A percentile compares a stretch with the other conserved stretches of the same genome.
Conservation (phyloP, 352 stramenopile genomes). For the Phytophthora hybrid region DNA sequence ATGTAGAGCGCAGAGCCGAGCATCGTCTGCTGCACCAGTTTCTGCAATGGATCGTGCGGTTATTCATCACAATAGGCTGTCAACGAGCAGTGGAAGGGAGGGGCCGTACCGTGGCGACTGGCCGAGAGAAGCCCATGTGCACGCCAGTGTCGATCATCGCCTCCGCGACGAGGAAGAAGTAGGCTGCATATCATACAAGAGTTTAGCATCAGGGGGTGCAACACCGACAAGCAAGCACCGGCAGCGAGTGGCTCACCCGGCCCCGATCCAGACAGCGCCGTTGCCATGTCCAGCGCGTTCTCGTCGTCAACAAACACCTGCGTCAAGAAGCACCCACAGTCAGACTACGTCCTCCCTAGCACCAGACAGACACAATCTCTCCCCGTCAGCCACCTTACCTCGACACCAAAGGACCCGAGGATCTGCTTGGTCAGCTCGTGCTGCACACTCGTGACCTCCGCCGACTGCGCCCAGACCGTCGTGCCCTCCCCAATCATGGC, state of each 20-base stretch:
- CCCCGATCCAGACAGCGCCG: constrained; percentile 92
- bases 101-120: constrained; percentile 83
- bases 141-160: constrained; percentile 96
- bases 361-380: background rate
- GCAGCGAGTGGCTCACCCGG: constrained; percentile 56
- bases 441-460: constrained; percentile 79
- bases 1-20: constrained; percentile 94
- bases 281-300: constrained; percentile 95
- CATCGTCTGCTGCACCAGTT: constrained; percentile 95
- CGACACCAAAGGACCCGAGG: constrained; percentile 91
- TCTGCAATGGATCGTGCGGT: constrained; percentile 40
- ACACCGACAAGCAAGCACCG: background rate
- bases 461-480: constrained; percentile 93
- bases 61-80: background rate
- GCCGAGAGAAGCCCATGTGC: constrained; percentile 95
- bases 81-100: background rate
- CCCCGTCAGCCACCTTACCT: constrained; percentile 43
- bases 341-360: background rate
- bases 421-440: constrained; percentile 86
- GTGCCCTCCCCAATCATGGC: constrained; percentile 95
- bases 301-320: constrained; percentile 95
- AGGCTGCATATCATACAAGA: constrained; percentile 57
- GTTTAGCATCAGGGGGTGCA: background rate
- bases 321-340: constrained; percentile 1
- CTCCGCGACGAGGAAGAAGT: constrained; percentile 97